phyloP scores from a whole-genome alignment of 345 rosid species.

The Eucalyptus regnans region DNA sequence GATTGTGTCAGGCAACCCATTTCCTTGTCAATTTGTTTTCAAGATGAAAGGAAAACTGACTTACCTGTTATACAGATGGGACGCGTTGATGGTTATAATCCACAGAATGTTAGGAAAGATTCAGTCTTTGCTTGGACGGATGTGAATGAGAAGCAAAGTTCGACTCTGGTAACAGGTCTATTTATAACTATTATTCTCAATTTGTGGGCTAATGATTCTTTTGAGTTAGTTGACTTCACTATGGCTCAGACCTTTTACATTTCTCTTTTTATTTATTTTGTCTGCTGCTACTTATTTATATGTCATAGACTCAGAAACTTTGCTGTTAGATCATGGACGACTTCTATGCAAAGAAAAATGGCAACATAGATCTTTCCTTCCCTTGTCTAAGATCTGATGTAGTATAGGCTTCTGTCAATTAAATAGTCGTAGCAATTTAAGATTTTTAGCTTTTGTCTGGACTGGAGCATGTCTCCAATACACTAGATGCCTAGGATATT shows the following conservation, averaged over 20 bases:
- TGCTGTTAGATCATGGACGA: background rate
- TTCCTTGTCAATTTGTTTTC: background rate
- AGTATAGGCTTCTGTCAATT: background rate
- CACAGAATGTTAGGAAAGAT: constrained; percentile 42
- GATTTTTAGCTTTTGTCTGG: background rate
- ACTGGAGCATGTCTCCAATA: background rate
- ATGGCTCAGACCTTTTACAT: background rate
- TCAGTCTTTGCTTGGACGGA: constrained; percentile 59
- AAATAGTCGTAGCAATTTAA: background rate
- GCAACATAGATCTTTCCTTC: background rate
- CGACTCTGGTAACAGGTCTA: constrained; percentile 22
- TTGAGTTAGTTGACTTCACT: background rate
- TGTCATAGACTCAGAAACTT: background rate
- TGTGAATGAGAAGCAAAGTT: constrained; percentile 33
- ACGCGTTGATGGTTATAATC: constrained; percentile 56
- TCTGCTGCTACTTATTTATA: background rate
- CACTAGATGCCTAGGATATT: background rate
- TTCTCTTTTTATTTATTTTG: background rate
- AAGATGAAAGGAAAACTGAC: background rate
- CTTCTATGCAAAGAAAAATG: background rate
- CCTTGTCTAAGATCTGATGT: background rate
- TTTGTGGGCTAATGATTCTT: background rate
- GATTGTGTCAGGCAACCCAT: background rate
- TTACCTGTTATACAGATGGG: constrained; percentile 41
- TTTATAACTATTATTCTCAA: background rate